Conservation (phyloP, 495 filamentous ascomycete genomes). For the Lophiotrema nucula region DNA sequence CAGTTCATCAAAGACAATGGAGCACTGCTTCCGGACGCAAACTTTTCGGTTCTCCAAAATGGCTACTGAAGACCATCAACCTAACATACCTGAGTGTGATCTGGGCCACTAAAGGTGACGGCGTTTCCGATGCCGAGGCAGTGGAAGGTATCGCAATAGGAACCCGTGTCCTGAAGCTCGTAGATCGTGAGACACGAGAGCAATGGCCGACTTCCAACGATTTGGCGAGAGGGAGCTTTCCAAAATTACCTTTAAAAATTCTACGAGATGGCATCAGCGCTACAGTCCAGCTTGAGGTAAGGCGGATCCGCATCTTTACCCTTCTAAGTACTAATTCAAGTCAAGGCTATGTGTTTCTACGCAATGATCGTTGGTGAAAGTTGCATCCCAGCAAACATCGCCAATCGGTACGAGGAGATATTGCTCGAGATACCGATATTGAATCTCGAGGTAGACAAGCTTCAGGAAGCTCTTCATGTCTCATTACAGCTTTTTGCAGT, state of each 20-base stretch:
- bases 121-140: slow-evolving; percentile 43
- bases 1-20: slow-evolving; percentile 11
- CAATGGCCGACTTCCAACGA: slow-evolving; percentile 42
- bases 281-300: slow-evolving; percentile 49
- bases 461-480: slow-evolving; percentile 20
- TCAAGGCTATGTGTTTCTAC: slow-evolving; percentile 16
- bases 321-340: neutral
- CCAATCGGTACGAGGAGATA: slow-evolving; percentile 3
- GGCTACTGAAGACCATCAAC: slow-evolving; percentile 53
- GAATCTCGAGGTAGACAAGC: neutral
- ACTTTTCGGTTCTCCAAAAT: slow-evolving; percentile 52
- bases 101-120: slow-evolving; percentile 48
- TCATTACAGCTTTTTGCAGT: slow-evolving; percentile 24
- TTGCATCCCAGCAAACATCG: neutral
- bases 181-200: slow-evolving; percentile 45
- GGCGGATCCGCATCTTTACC: neutral
- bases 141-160: slow-evolving; percentile 52
- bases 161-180: slow-evolving; percentile 47
- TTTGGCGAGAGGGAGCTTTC: slow-evolving; percentile 38
- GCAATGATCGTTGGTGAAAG: slow-evolving; percentile 9
- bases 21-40: slow-evolving; percentile 23
- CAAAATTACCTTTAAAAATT: slow-evolving; percentile 56
- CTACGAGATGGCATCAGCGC: slow-evolving; percentile 41
- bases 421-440: neutral
- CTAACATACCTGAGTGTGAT: slow-evolving; percentile 55